A percentile compares a stretch with the other conserved stretches of the same genome.
Evolutionary conservation across 768 basidiomycete species (phyloP).

Genomic region (Amanita inopinata): DNA sequence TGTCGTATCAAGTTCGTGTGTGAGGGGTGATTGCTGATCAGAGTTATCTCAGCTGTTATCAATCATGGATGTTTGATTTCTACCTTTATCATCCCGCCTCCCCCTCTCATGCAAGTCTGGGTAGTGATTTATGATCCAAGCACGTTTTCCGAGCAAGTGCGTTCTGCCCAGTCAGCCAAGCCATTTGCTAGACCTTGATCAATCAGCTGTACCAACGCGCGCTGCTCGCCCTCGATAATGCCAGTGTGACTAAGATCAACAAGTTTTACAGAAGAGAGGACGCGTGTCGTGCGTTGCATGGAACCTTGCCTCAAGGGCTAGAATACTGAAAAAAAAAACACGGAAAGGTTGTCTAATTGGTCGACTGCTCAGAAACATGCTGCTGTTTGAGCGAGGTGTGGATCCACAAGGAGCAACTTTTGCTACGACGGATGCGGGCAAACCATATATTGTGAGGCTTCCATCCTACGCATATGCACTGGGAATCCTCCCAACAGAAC

Average conservation of each 20-base stretch:
- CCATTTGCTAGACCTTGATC: constrained; percentile 4
- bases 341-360: constrained; percentile 65
- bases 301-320: neutral
- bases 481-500: neutral
- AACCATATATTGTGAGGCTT: constrained; percentile 64
- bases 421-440: constrained; percentile 49
- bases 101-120: constrained; percentile 30
- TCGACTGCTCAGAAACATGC: constrained; percentile 56
- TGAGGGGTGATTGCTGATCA: too few relatives aligned
- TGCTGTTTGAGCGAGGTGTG: constrained; percentile 52
- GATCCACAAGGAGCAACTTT: constrained; percentile 38
- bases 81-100: constrained; percentile 10
- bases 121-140: constrained; percentile 33
- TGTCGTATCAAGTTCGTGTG: too few relatives aligned
- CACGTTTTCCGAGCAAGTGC: constrained; percentile 32
- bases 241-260: constrained; percentile 46
- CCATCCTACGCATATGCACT: constrained; percentile 9
- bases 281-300: constrained; percentile 49
- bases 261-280: constrained; percentile 67
- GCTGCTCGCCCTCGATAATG: constrained; percentile 47
- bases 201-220: constrained; percentile 55
- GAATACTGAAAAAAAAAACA: neutral
- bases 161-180: constrained; percentile 9
- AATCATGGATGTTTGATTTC: too few relatives aligned
- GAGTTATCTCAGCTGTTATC: too few relatives aligned